phyloP scores from a whole-genome alignment of 345 rosid genomes.

The Bruguiera gymnorhiza region DNA sequence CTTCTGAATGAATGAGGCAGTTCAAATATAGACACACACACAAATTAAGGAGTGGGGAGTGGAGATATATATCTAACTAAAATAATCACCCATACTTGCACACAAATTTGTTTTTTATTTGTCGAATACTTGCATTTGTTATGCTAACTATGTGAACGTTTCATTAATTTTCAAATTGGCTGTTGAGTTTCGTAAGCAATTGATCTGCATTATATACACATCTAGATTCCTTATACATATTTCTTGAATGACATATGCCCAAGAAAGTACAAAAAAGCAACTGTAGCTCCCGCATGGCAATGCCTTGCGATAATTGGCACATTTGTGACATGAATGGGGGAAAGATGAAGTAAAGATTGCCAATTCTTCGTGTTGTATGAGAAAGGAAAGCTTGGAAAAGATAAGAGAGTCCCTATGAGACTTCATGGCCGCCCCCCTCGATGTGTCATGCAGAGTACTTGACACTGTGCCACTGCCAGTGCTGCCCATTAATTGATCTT shows the following conservation, averaged over 20 bases:
- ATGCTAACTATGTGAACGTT: too few species aligned
- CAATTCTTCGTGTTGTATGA: constrained; percentile 19
- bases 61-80: too few species aligned
- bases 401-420: not conserved
- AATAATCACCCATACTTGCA: too few species aligned
- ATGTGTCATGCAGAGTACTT: constrained; percentile 5
- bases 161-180: too few species aligned
- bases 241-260: constrained; percentile 1
- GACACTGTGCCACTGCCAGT: constrained; percentile 1
- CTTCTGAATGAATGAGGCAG: too few species aligned
- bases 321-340: constrained; percentile 14
- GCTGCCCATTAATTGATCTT: not conserved
- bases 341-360: constrained; percentile 25
- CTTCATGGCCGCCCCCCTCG: constrained; percentile 11
- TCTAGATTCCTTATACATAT: not conserved
- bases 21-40: too few species aligned
- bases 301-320: constrained; percentile 12
- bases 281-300: constrained; percentile 1
- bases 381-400: constrained; percentile 28
- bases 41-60: too few species aligned
- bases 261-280: constrained; percentile 3
- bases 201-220: not conserved
- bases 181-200: too few species aligned
- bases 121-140: too few species aligned
- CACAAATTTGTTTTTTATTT: too few species aligned